These are phyloP conservation scores for Xylariales sp. DNA, from an alignment of 2,329 filamentous ascomycete species.

Conservation along the genomic window DNA sequence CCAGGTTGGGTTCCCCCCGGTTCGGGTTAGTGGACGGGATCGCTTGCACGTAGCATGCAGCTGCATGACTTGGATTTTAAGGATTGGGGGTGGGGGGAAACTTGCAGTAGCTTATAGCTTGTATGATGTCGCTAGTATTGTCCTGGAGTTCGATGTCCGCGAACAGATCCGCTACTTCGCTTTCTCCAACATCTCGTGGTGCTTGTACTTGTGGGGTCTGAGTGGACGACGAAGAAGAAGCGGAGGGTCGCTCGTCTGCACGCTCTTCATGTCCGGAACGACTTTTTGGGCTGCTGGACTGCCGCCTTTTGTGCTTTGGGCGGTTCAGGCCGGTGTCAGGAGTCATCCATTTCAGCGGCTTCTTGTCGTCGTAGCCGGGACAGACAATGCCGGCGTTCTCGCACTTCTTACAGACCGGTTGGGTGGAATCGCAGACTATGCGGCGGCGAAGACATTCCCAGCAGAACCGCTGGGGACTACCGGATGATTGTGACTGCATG, in stretches of 20 bases:
- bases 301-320: slow-evolving; percentile 11
- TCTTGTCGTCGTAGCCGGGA: slow-evolving; percentile 32
- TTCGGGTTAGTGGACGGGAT: too few relatives aligned
- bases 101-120: slow-evolving; percentile 26
- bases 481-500: not conserved
- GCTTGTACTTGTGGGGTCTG: not conserved
- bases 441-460: slow-evolving; percentile 37
- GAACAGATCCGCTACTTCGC: too few relatives aligned
- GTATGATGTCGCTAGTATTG: slow-evolving; percentile 1
- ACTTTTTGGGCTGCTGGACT: slow-evolving; percentile 1
- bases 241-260: slow-evolving; percentile 1
- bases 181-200: too few relatives aligned
- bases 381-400: slow-evolving; percentile 26
- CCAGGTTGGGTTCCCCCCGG: too few relatives aligned
- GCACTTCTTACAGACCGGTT: slow-evolving; percentile 32
- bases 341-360: slow-evolving; percentile 34
- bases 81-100: slow-evolving; percentile 4
- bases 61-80: too few relatives aligned
- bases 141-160: not conserved
- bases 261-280: not conserved
- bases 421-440: slow-evolving; percentile 32
- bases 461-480: slow-evolving; percentile 24
- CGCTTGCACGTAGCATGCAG: too few relatives aligned
- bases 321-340: slow-evolving; percentile 29
- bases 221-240: not conserved